phyloP scores from a whole-genome alignment of 257 asterid genomes.

The Fraxinus quadrangulata region DNA sequence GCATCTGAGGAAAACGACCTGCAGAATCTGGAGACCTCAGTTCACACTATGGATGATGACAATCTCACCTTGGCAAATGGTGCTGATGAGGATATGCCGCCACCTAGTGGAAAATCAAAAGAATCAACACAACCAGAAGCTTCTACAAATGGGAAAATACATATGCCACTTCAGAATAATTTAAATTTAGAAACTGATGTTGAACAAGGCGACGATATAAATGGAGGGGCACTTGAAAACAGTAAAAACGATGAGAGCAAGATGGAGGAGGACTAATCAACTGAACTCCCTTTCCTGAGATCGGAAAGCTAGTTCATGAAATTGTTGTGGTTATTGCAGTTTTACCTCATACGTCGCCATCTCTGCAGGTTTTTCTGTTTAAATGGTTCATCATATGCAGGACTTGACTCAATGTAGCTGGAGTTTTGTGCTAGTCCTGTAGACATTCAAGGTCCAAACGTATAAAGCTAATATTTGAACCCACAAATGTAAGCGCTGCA shows the following conservation, averaged over 20 bases:
- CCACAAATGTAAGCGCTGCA: neutral
- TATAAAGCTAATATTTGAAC: neutral
- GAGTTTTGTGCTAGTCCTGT: neutral
- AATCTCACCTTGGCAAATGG: constrained; percentile 33
- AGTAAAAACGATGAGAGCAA: constrained; percentile 8
- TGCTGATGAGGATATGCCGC: constrained; percentile 31
- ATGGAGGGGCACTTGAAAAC: neutral
- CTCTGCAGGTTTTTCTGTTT: neutral
- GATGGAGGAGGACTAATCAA: constrained; percentile 22
- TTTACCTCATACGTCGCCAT: neutral
- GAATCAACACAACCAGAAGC: constrained; percentile 30
- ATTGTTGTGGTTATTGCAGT: neutral
- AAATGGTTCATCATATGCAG: neutral
- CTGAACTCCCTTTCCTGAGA: neutral
- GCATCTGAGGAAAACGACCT: constrained; percentile 40
- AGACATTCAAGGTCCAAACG: neutral
- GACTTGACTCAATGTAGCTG: neutral
- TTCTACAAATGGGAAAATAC: constrained; percentile 30
- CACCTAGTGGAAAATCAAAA: constrained; percentile 31
- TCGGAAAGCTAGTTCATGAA: neutral
- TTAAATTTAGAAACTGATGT: constrained; percentile 15
- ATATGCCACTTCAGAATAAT: constrained; percentile 6
- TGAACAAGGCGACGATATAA: neutral
- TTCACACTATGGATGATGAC: constrained; percentile 39
- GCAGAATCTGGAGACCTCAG: constrained; percentile 30